Percentiles rank a stretch among this genome's conserved stretches.
phyloP scores from a whole-genome alignment of 108 stramenopile species.

The Pelagomonas calceolata region DNA sequence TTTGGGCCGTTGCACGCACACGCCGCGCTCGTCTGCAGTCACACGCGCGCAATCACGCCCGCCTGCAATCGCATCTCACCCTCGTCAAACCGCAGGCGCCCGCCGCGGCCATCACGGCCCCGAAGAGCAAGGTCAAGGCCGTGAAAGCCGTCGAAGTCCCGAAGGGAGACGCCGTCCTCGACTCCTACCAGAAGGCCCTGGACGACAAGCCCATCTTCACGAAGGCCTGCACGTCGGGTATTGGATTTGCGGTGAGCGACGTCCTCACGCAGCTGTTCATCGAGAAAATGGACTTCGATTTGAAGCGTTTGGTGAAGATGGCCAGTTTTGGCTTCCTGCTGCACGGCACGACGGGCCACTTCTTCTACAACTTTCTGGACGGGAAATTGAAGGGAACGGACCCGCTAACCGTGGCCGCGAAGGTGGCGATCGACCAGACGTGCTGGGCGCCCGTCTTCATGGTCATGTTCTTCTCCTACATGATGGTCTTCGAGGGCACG shows the following conservation, averaged over 20 bases:
- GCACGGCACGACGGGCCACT: constrained; percentile 96
- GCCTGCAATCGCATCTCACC: no score
- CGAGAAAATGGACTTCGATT: constrained; percentile 74
- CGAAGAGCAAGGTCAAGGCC: no score
- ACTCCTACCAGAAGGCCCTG: constrained; percentile 69
- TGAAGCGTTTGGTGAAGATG: constrained; percentile 81
- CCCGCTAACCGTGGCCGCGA: constrained; percentile 30
- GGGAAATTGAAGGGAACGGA: constrained; percentile 52
- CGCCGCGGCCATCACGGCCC: no score
- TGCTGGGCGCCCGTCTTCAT: constrained; percentile 94
- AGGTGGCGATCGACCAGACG: constrained; percentile 88
- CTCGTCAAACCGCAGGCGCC: no score
- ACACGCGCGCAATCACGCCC: no score
- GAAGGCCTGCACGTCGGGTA: constrained; percentile 86
- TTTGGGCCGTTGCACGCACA: no score
- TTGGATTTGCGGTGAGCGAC: constrained; percentile 91
- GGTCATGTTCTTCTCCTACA: constrained; percentile 90
- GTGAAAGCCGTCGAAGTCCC: no score
- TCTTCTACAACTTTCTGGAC: constrained; percentile 96
- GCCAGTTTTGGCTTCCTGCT: constrained; percentile 86
- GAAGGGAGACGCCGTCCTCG: no score
- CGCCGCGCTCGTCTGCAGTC: no score
- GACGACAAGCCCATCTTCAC: constrained; percentile 80
- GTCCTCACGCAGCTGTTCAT: constrained; percentile 95
- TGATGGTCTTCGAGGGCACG: neutral